Base-by-base conservation (phyloP, 805 yeast genomes). In the Candida parachauliodes region DNA sequence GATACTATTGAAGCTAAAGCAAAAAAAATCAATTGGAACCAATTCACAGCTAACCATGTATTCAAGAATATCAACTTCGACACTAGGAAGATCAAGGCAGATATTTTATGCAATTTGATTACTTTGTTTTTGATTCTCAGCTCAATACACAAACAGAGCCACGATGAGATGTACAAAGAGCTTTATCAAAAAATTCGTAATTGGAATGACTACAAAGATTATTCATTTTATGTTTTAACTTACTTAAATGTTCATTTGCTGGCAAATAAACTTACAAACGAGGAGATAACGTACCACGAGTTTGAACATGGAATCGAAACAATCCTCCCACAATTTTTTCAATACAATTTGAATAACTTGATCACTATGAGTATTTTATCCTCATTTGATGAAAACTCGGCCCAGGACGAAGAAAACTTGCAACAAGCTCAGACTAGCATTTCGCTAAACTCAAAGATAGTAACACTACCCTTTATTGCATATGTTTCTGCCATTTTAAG, bases 81-180 rank as follows among this genome's bases (percentile, higher is more conserved):
- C 0, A 46, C 56, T 2, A 40, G 72, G 26, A 42, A 47, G 2
- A 42, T 81, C 1, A 49, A 69, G 0, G 77, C 76, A 0, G 36
- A 49, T 0, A 67, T 65, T 5, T 41, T 82, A 22, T 56, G 63
- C 3, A 61, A 62, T 4, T 32, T 83, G 2, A 36, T 82, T 8
- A 62, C 81, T 0, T 72, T 82, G 42, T 42, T 74, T 15, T 59
- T 83, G 22, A 44, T 74, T 0, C 48, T 77, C 2, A 57, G 68
- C 1, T 63, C 75, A 8, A 46, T 68, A 5, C 40, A 49, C 41
- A 36, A 39, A 38, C 24, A 50, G 41, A 39, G 49, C 43, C 37
- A 45, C 55, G 57, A 52, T 63, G 53, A 36, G 51, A 64, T 59
- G 66, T 67, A 39, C 24, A 43, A 40, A 22, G 48, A 45, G 11